phyloP scores from a whole-genome alignment of 2,329 filamentous ascomycete genomes.

The Pseudocercospora crystallina region DNA sequence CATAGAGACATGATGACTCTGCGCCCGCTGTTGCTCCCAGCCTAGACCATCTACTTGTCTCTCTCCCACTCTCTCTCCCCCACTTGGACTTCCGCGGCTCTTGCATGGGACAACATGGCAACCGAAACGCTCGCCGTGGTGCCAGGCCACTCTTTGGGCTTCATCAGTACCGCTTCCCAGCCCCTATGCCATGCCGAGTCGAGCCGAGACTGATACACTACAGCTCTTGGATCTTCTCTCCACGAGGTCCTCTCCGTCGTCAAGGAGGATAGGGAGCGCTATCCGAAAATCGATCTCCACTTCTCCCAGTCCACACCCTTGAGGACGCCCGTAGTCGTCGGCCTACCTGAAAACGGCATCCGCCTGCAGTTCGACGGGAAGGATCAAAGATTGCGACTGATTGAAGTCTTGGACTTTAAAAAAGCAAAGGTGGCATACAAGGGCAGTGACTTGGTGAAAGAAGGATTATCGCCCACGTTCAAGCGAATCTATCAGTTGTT shows the following conservation, averaged over 20 bases:
- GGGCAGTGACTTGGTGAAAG: constrained; percentile 73
- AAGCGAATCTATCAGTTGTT: constrained; percentile 78
- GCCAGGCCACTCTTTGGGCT: constrained; percentile 37
- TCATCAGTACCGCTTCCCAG: constrained; percentile 37
- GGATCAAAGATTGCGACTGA: constrained; percentile 84
- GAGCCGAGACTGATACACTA: constrained; percentile 7
- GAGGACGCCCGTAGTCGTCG: constrained; percentile 70
- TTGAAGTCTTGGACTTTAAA: constrained; percentile 88
- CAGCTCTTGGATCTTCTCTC: constrained; percentile 85
- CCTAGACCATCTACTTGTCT: too few relatives aligned
- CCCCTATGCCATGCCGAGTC: background rate
- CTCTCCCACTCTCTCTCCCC: too few relatives aligned
- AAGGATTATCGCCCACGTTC: constrained; percentile 35
- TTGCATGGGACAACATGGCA: constrained; percentile 2
- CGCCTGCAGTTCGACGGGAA: constrained; percentile 90
- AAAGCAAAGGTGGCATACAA: constrained; percentile 83
- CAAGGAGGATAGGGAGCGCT: constrained; percentile 80
- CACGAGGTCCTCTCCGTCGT: constrained; percentile 85
- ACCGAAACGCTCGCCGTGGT: constrained; percentile 21
- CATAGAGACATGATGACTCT: too few relatives aligned
- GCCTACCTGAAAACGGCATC: constrained; percentile 80
- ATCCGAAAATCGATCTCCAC: constrained; percentile 77
- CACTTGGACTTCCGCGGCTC: too few relatives aligned
- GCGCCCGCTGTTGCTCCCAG: too few relatives aligned
- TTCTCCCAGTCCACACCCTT: constrained; percentile 78